These are phyloP conservation scores for Cladophialophora chaetospira DNA, from an alignment of 2,329 filamentous ascomycete species.

Conservation along the genomic window DNA sequence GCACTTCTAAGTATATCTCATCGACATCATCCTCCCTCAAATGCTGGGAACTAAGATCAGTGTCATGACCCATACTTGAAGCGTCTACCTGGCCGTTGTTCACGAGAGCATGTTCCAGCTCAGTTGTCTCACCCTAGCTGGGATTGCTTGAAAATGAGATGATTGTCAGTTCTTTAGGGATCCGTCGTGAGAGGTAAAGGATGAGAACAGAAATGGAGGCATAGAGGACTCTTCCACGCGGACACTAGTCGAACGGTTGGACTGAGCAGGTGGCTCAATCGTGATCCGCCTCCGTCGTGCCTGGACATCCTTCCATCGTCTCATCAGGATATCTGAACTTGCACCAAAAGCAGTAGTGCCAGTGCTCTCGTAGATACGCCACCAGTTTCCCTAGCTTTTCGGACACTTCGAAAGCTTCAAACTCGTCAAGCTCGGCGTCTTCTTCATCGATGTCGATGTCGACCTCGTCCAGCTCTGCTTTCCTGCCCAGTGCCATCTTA, in stretches of 20 bases:
- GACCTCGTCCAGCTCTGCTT: conserved; percentile 49
- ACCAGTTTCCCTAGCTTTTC: conserved; percentile 71
- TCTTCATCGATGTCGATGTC: conserved; percentile 73
- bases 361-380: conserved; percentile 67
- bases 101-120: too few relatives aligned
- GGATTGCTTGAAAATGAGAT: too few relatives aligned
- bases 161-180: too few relatives aligned
- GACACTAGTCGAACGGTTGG: neutral
- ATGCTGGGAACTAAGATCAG: too few relatives aligned
- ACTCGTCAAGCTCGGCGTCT: conserved; percentile 77
- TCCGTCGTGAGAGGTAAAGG: too few relatives aligned
- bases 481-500: conserved; percentile 60
- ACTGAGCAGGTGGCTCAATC: conserved; percentile 50
- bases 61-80: too few relatives aligned
- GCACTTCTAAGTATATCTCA: too few relatives aligned
- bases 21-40: too few relatives aligned
- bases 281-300: conserved; percentile 80
- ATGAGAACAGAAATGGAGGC: too few relatives aligned
- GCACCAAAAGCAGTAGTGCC: conserved; percentile 95
- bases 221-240: neutral
- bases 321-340: conserved; percentile 71
- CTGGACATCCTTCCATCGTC: conserved; percentile 89
- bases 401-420: conserved; percentile 66
- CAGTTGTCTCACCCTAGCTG: too few relatives aligned
- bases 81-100: too few relatives aligned